phyloP scores from a whole-genome alignment of 768 basidiomycete genomes.

The Pleurotus cornucopiae region DNA sequence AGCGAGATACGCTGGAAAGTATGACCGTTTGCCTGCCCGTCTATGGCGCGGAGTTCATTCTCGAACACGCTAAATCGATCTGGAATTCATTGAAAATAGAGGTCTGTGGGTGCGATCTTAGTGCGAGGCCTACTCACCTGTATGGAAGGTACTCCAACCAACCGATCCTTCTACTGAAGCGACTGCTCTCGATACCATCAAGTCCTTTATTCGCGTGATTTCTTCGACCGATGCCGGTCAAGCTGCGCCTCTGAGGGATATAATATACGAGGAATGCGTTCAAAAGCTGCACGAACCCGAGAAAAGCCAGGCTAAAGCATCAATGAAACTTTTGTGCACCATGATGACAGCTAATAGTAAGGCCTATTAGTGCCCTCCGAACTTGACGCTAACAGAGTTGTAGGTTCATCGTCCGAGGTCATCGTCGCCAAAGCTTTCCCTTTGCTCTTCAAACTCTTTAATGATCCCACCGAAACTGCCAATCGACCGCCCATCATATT shows the following conservation, averaged over 20 bases:
- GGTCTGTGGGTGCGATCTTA: constrained; percentile 33
- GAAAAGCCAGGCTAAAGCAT: constrained; percentile 87
- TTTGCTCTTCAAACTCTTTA: constrained; percentile 74
- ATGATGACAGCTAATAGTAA: constrained; percentile 76
- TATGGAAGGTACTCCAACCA: constrained; percentile 83
- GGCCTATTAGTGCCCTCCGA: constrained; percentile 16
- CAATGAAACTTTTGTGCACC: constrained; percentile 77
- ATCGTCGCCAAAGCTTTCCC: constrained; percentile 67
- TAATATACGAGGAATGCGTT: constrained; percentile 75
- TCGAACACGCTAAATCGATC: constrained; percentile 65
- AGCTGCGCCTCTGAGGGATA: constrained; percentile 60
- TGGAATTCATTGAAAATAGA: constrained; percentile 92
- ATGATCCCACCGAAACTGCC: constrained; percentile 62
- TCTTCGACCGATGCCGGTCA: constrained; percentile 35
- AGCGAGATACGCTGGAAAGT: constrained; percentile 86
- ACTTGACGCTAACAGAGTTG: neutral
- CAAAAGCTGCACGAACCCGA: constrained; percentile 83
- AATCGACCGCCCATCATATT: constrained; percentile 58
- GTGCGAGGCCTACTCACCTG: neutral
- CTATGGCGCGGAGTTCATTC: constrained; percentile 66
- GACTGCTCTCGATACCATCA: constrained; percentile 67
- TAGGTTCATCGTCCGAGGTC: constrained; percentile 68
- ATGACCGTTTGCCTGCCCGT: constrained; percentile 76
- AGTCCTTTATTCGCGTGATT: constrained; percentile 71
- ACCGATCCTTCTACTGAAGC: constrained; percentile 73